phyloP scores from a whole-genome alignment of 192 early-diverging fungal genomes.

The Podila epigama region DNA sequence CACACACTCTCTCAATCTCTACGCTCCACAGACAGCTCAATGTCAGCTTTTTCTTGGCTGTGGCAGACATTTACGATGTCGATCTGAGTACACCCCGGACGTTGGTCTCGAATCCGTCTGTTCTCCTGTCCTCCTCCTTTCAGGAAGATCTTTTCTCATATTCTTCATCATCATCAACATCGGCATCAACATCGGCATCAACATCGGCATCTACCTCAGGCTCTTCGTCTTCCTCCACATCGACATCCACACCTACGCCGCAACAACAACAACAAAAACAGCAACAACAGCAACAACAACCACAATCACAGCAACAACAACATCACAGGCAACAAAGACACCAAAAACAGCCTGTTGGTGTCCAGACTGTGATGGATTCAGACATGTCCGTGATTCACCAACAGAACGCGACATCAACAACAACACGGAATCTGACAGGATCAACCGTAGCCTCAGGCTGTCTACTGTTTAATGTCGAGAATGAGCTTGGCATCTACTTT shows the following conservation, averaged over 20 bases:
- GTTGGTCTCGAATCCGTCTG: slow-evolving; percentile 53
- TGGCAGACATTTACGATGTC: slow-evolving; percentile 58
- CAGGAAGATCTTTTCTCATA: too few relatives aligned
- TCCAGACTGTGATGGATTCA: slow-evolving; percentile 3
- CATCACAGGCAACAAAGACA: too few relatives aligned
- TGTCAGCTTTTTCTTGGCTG: slow-evolving; percentile 56
- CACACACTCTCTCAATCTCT: not conserved
- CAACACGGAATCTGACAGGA: slow-evolving; percentile 74
- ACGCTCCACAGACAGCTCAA: slow-evolving; percentile 47
- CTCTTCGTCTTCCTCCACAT: too few relatives aligned
- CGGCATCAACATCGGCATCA: not conserved
- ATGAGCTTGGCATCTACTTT: slow-evolving; percentile 76
- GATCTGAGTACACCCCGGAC: slow-evolving; percentile 50
- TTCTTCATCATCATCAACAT: too few relatives aligned
- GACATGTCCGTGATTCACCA: slow-evolving; percentile 2
- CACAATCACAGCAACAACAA: too few relatives aligned
- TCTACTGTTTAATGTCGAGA: slow-evolving; percentile 68
- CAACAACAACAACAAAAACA: too few relatives aligned
- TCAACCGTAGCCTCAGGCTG: slow-evolving; percentile 72
- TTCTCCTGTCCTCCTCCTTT: too few relatives aligned
- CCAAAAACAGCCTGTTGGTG: not conserved
- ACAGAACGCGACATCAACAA: slow-evolving; percentile 17
- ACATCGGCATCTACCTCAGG: too few relatives aligned
- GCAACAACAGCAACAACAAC: too few relatives aligned
- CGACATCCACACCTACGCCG: too few relatives aligned